These are phyloP conservation scores for Lipomyces lipofer DNA, from an alignment of 805 yeast genomes.

Conservation along the genomic window DNA sequence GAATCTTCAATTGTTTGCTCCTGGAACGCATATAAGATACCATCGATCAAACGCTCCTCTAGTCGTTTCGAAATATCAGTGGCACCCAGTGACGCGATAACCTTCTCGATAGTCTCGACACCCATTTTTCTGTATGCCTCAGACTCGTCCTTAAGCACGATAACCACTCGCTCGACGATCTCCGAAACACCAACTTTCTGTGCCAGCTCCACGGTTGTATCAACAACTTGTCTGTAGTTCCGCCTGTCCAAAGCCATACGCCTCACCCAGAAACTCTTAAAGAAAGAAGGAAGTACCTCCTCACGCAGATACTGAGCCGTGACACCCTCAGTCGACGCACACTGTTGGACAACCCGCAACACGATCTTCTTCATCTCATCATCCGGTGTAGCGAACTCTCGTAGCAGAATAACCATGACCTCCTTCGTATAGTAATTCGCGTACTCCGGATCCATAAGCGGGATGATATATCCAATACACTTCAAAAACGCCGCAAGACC, in stretches of 20 bases:
- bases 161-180: constrained; percentile 58
- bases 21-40: constrained; percentile 75
- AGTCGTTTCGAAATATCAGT: constrained; percentile 61
- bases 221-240: constrained; percentile 60
- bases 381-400: constrained; percentile 80
- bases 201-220: constrained; percentile 69
- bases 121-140: constrained; percentile 80
- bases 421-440: constrained; percentile 76
- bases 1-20: constrained; percentile 64
- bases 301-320: constrained; percentile 49
- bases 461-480: constrained; percentile 77
- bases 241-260: constrained; percentile 61
- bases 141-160: constrained; percentile 73
- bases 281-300: constrained; percentile 61
- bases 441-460: constrained; percentile 83
- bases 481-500: constrained; percentile 71
- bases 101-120: constrained; percentile 63
- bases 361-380: constrained; percentile 83
- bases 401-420: constrained; percentile 60
- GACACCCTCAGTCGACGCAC: constrained; percentile 62
- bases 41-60: constrained; percentile 74
- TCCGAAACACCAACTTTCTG: constrained; percentile 64
- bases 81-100: constrained; percentile 53
- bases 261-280: constrained; percentile 77
- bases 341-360: constrained; percentile 62